phyloP scores from a whole-genome alignment of 2,329 filamentous ascomycete genomes.

The Phoma sp. region DNA sequence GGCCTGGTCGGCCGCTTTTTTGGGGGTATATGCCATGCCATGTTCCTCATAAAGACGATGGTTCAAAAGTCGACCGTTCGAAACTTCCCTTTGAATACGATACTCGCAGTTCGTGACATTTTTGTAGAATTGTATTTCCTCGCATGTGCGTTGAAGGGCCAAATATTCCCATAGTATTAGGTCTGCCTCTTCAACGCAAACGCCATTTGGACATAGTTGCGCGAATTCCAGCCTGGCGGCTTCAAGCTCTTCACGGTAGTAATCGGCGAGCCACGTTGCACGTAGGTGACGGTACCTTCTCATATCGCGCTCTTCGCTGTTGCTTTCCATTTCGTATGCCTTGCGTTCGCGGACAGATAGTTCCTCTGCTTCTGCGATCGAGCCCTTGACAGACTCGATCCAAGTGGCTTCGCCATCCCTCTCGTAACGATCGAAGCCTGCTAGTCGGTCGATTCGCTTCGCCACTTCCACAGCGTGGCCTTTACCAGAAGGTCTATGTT shows the following conservation, averaged over 20 bases:
- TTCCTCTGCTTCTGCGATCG: neutral
- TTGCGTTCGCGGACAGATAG: neutral
- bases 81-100: neutral
- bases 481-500: slow-evolving; percentile 5
- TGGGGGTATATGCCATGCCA: no score
- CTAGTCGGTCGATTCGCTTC: slow-evolving; percentile 1
- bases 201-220: slow-evolving; percentile 5
- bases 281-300: slow-evolving; percentile 3
- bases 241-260: slow-evolving; percentile 3
- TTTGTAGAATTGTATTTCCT: slow-evolving; percentile 7
- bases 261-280: slow-evolving; percentile 4
- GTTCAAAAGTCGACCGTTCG: neutral
- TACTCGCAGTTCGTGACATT: neutral
- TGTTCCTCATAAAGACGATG: no score
- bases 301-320: slow-evolving; percentile 1
- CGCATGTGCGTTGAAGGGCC: slow-evolving; percentile 5
- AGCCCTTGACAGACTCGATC: neutral
- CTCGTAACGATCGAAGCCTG: neutral
- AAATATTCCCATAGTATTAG: slow-evolving; percentile 18
- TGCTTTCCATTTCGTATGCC: neutral
- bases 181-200: slow-evolving; percentile 11
- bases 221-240: slow-evolving; percentile 5
- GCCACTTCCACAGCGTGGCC: slow-evolving; percentile 9
- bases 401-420: neutral
- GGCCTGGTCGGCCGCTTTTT: neutral